Evolutionary conservation across 495 filamentous ascomycete species (phyloP).

Genomic region (Astrothelium macrocarpum): DNA sequence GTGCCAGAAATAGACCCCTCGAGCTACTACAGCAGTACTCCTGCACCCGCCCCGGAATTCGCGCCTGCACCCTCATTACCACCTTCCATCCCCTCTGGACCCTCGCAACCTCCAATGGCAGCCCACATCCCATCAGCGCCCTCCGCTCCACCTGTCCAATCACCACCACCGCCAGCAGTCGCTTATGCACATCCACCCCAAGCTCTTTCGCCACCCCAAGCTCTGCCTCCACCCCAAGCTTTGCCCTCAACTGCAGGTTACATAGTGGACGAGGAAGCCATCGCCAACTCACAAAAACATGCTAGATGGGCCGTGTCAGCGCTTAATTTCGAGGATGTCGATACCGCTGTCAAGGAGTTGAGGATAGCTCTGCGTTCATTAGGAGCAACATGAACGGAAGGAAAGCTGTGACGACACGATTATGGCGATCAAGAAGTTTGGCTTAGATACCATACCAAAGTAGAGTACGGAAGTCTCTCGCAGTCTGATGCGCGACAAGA

Average conservation of each 20-base stretch:
- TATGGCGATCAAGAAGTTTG: no score
- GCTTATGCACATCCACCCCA: conserved; percentile 6
- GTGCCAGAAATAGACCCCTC: conserved; percentile 15
- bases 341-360: conserved; percentile 81
- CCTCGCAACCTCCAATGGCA: conserved; percentile 25
- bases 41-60: conserved; percentile 2
- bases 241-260: conserved; percentile 20
- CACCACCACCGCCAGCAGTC: conserved; percentile 17
- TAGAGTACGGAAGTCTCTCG: no score
- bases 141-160: conserved; percentile 20
- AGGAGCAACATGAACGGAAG: conserved; percentile 38
- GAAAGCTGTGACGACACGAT: neutral
- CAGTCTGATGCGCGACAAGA: no score
- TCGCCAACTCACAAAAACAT: conserved; percentile 80
- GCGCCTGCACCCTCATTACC: neutral
- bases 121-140: conserved; percentile 14
- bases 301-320: conserved; percentile 96
- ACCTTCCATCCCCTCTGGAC: neutral
- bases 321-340: conserved; percentile 89
- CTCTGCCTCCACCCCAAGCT: conserved; percentile 2
- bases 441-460: no score
- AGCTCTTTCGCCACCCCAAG: neutral
- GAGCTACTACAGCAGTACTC: conserved; percentile 12
- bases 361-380: conserved; percentile 60
- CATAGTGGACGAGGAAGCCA: conserved; percentile 59